These are phyloP conservation scores for Megacollybia marginata DNA, from an alignment of 768 basidiomycete species.

Conservation along the genomic window DNA sequence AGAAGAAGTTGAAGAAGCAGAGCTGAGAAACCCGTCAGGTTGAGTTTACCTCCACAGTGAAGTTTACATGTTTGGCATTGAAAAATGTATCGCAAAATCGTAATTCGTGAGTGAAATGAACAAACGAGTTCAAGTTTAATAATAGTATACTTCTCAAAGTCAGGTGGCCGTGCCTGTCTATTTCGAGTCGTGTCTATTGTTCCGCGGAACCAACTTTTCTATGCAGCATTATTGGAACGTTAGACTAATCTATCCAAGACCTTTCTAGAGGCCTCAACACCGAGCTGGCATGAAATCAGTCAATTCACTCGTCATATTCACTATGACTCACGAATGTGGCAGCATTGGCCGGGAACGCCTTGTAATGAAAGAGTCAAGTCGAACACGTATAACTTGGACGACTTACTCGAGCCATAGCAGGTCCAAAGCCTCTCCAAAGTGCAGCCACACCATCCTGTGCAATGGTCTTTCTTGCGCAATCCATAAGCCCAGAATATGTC, in stretches of 20 bases:
- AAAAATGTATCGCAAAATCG: too few relatives aligned
- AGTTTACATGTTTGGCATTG: too few relatives aligned
- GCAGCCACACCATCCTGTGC: constrained; percentile 81
- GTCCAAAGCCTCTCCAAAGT: constrained; percentile 96
- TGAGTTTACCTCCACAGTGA: too few relatives aligned
- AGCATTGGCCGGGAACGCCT: constrained; percentile 97
- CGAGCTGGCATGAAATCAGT: constrained; percentile 48
- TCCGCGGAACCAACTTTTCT: too few relatives aligned
- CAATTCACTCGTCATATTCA: neutral
- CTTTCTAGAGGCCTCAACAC: constrained; percentile 87
- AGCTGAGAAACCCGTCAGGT: too few relatives aligned
- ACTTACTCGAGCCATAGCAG: constrained; percentile 87
- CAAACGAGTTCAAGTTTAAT: too few relatives aligned
- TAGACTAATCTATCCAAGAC: constrained; percentile 64
- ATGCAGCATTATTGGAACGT: neutral
- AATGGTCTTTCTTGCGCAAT: constrained; percentile 89
- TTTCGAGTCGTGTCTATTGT: too few relatives aligned
- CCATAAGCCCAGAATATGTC: constrained; percentile 91
- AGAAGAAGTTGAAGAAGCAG: too few relatives aligned
- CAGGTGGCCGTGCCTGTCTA: too few relatives aligned
- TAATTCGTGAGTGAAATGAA: too few relatives aligned
- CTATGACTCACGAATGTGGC: constrained; percentile 75
- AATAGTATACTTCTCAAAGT: too few relatives aligned
- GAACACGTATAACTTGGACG: neutral
- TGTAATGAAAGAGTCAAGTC: neutral